phyloP scores from a whole-genome alignment of 2,329 filamentous ascomycete genomes.

The Ophiostoma montium region DNA sequence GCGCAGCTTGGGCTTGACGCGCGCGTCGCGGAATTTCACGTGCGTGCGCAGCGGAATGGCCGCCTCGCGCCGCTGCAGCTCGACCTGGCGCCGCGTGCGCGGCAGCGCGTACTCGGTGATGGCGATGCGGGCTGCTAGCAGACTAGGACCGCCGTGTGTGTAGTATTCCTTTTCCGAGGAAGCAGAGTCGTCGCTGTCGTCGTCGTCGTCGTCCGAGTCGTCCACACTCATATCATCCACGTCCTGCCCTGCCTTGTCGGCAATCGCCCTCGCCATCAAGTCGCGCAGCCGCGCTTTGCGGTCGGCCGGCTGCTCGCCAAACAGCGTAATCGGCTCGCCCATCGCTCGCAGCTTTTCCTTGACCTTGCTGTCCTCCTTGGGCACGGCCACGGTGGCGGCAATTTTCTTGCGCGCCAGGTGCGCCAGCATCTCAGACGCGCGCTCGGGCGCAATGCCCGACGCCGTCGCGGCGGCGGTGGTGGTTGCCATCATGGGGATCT shows the following conservation, averaged over 20 bases:
- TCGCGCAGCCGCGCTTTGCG: slow-evolving; percentile 76
- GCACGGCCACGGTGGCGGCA: slow-evolving; percentile 78
- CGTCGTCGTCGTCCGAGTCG: slow-evolving; percentile 26
- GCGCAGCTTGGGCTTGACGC: slow-evolving; percentile 67
- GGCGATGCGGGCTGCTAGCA: slow-evolving; percentile 61
- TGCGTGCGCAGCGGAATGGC: slow-evolving; percentile 77
- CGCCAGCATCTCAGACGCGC: slow-evolving; percentile 68
- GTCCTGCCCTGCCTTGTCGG: neutral
- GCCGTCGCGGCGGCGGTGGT: too few relatives aligned
- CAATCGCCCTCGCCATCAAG: slow-evolving; percentile 36
- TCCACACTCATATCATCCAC: slow-evolving; percentile 32
- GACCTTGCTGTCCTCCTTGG: slow-evolving; percentile 79
- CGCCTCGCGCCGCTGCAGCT: slow-evolving; percentile 66
- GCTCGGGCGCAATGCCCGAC: slow-evolving; percentile 59
- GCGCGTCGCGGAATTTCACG: slow-evolving; percentile 74
- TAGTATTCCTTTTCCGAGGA: slow-evolving; percentile 99
- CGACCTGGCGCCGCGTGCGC: slow-evolving; percentile 61
- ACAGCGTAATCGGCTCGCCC: slow-evolving; percentile 87
- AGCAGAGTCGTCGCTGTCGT: slow-evolving; percentile 62
- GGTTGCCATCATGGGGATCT: slow-evolving; percentile 57
- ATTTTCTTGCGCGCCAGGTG: slow-evolving; percentile 87
- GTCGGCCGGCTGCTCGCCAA: slow-evolving; percentile 78
- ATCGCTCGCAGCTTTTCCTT: slow-evolving; percentile 68
- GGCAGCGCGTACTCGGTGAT: slow-evolving; percentile 78
- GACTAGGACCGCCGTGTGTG: slow-evolving; percentile 60